Evolutionary conservation across 2,329 filamentous ascomycete species (phyloP), one percentile per base, ranked within the genome.

Genomic region (Cytospora leucostoma): DNA sequence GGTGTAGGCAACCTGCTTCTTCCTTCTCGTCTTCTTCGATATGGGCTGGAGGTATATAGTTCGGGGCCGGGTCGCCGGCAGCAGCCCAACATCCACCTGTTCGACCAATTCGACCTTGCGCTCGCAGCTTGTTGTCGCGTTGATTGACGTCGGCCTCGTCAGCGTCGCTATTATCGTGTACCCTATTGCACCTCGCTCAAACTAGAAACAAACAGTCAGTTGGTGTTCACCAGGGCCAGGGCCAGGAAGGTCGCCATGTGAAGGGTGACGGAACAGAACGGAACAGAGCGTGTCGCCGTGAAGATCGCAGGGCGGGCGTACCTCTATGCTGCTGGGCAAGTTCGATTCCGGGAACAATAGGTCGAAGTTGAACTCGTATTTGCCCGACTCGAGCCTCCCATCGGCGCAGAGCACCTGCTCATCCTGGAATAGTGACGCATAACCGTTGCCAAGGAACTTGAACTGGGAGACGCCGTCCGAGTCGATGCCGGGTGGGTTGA

Each of bases 311-410:
- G 55, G 81, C 91, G 50, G 55, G 81, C 91, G 73, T 84, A 97
- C 94, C 78, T 96, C 93, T 72, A 99, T 94, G 74, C 94, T 97
- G 76, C 92, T 97, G n/a, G 91, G 91, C 64, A 95, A 77, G 6
- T 69, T 68, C 33, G 70, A 67, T 13, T 67, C 32, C 3, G 74
- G 74, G 44, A 76, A 76, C 53, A 75, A 64, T 32, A 76, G 74
- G 53, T 76, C 72, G 11, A 76, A 77, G 65, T 90, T 87, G 74
- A 95, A 95, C 74, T 93, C 88, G 72, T 92, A 94, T 68, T 85
- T 84, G 47, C 90, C 89, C 54, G 89, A 83, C 58, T 90, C 87
- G 40, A 95, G 78, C 70, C 88, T 84, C 15, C 91, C 91, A 70
- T 93, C 90, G 27, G 90, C 91, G 71, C 90, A 93, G 40, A 95